Conservation (phyloP, 2,329 filamentous ascomycete species). For the Byssoonygena ceratinophila region DNA sequence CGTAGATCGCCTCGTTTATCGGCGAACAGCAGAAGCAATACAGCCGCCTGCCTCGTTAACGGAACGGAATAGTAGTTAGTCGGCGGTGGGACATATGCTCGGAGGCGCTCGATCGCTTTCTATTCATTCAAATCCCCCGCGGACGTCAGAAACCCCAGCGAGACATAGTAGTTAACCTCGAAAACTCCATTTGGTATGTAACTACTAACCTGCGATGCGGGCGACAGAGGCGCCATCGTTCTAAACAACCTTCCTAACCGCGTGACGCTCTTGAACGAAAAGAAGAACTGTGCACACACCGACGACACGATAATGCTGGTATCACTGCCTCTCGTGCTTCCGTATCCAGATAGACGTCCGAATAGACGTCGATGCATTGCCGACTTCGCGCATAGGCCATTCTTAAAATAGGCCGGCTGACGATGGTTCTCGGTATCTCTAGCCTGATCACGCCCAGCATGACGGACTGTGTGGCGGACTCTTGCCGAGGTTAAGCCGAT, state of each 20-base stretch:
- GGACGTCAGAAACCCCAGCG: not conserved
- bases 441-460: not conserved
- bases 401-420: not conserved
- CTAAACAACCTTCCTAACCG: constrained; percentile 9
- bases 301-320: not conserved
- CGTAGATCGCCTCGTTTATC: constrained; percentile 68
- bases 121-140: constrained; percentile 16
- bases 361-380: not conserved
- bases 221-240: constrained; percentile 20
- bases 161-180: not conserved
- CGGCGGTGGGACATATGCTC: constrained; percentile 46
- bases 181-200: not conserved
- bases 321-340: not conserved
- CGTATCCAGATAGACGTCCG: not conserved
- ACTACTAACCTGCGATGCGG: constrained; percentile 18
- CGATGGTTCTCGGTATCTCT: not conserved
- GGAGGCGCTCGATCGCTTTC: constrained; percentile 47
- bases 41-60: constrained; percentile 63
- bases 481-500: constrained; percentile 2
- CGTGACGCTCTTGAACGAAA: not conserved
- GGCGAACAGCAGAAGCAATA: constrained; percentile 78
- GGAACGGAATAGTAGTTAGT: constrained; percentile 49
- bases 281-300: not conserved
- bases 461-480: not conserved
- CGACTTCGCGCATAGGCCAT: not conserved